phyloP scores from a whole-genome alignment of 768 basidiomycete species.

The Hygrocybe coccinea region DNA sequence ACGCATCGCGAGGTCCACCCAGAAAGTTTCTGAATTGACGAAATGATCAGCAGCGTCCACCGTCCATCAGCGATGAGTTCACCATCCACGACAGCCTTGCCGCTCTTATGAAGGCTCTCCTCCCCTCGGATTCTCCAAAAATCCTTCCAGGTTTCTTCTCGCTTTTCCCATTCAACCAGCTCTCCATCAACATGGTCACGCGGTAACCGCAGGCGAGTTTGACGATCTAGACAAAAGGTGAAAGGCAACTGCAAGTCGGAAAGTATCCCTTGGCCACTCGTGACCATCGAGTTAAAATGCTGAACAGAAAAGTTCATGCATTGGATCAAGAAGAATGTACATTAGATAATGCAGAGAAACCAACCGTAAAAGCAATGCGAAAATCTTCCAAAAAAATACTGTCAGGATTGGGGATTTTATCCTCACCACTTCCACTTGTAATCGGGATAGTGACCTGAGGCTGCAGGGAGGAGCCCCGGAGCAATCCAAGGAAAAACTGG shows the following conservation, averaged over 20 bases:
- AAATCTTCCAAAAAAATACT: constrained; percentile 85
- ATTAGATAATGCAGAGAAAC: neutral
- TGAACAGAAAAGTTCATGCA: constrained; percentile 27
- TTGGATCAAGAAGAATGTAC: neutral
- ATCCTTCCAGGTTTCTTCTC: constrained; percentile 60
- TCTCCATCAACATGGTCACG: constrained; percentile 45
- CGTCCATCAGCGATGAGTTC: constrained; percentile 4
- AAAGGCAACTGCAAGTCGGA: constrained; percentile 58
- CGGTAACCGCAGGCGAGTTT: constrained; percentile 55
- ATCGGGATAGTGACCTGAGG: constrained; percentile 9
- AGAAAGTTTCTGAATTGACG: constrained; percentile 57
- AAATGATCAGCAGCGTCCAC: constrained; percentile 6
- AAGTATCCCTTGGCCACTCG: constrained; percentile 39
- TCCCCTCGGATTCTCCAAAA: constrained; percentile 55
- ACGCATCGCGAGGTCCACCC: constrained; percentile 63
- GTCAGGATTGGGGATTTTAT: constrained; percentile 41
- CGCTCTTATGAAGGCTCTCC: constrained; percentile 48
- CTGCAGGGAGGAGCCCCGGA: constrained; percentile 43
- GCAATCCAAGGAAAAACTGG: constrained; percentile 66
- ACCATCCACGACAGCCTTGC: constrained; percentile 65
- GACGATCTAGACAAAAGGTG: constrained; percentile 54
- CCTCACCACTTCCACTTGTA: constrained; percentile 19
- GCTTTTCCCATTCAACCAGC: constrained; percentile 51
- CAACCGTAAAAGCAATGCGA: constrained; percentile 75
- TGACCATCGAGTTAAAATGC: constrained; percentile 63